Base-by-base conservation (phyloP, 2,329 filamentous ascomycete genomes). In the Hansfordia pulvinata region DNA sequence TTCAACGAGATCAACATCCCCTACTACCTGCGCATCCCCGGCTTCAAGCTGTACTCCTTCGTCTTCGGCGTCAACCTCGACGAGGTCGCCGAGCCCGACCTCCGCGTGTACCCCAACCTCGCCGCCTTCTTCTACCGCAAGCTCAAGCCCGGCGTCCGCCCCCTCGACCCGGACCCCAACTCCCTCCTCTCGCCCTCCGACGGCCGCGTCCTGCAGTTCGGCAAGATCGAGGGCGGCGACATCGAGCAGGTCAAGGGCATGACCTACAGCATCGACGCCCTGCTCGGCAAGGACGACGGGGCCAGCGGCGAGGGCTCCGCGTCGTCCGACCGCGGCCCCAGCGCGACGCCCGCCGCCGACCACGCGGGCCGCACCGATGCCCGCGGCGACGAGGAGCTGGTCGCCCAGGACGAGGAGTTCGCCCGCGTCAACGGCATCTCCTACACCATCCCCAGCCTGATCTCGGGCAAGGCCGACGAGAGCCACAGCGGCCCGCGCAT, bases 241-340 rank as follows among this genome's bases (percentile, higher is more conserved):
- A 92, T 98, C 22, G 90, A 98, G 52, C 90, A 98, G 56, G 88
- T 98, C 36, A 98, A 98, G 56, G 90, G 90, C 33, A 90, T 98
- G 66, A 98, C 90, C 1, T 98, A 98, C 55, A 93, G 78, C 38
- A 69, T 98, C 29, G 90, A 98, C 48, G 86, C 90, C 6, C 67
- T 98, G 2, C 67, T 98, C 2, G 90, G 90, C 27, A 74, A 69
- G 36, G 60, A 62, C 34, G 69, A 65, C 11, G 70, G 69, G 53
- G 52, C 76, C 41, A 47, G 66, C 30, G 50, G 53, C 29, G 39
- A 49, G 36, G 35, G 42, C 29, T 37, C 49, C 8, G 44, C 37
- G 11, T 24, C 40, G 8, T 33, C 35, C 15, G 37, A 40, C 12
- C 37, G 46, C 16, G 35, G 46, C 6, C 35, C 39, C 8, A n/a